Evolutionary conservation across 805 yeast genomes (phyloP), one percentile per base, ranked within the genome.

Genomic region (Candida schatavii): DNA sequence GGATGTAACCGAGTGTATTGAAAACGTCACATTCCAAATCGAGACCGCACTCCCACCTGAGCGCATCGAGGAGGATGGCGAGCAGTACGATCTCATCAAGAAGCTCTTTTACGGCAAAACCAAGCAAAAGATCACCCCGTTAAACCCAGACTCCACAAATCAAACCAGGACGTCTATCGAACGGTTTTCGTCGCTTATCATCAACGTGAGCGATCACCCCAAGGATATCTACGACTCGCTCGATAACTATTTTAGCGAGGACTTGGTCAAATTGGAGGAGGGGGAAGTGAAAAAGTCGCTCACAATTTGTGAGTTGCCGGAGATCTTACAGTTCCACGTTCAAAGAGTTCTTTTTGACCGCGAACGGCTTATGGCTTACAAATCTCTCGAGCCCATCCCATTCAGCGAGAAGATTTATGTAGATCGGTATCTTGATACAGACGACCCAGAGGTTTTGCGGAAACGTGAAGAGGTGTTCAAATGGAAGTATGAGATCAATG

Each of bases 1-100:
- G 60, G 99, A 93, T 68, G 98, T 93, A 15, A 89, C 97, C 0
- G 99, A 93, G 59, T 91, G 98, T 61, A 89, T 91, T 55, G 95
- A 90, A 42, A 93, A 93, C 59, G 97, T 93, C 5, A 71, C 90
- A 11, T 86, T 84, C 48, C 98, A 91, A 59, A 68, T 93, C 28
- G 97, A 91, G 57, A 87, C 95, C 20, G 95, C 96, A 0, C 72
- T 86, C 43, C 80, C 75, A 39, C 95, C 96, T 0, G 71, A 70
- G 13, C 60, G 61, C 1, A 55, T 83, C 36, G 95, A 85, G 39
- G 61, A 59, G 4, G 74, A 89, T 52, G 76, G 80, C 18, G 98
- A 91, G 58, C 97, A 91, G 56, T 62, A 74, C 40, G 99, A 93
- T 61, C 58, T 88, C 21, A 74, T 93, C 32, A 91, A 90, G 54